Evolutionary conservation across 2,329 filamentous ascomycete species (phyloP), one percentile per base, ranked within the genome.

Genomic region (Verticillium nonalfalfae): DNA sequence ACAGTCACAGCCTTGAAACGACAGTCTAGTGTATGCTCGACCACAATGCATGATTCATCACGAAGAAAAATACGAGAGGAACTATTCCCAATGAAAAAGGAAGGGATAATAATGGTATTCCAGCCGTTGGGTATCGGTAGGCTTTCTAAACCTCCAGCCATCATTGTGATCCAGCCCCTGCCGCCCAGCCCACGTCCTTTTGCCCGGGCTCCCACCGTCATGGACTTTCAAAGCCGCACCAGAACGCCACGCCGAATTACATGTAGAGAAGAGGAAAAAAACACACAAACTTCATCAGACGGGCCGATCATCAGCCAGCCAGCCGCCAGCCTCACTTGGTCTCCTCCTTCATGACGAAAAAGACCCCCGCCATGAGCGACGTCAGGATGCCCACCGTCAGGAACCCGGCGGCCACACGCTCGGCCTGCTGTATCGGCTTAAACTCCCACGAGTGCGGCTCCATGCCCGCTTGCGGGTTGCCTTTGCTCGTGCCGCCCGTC

Each of bases 401-500:
- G 63, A 87, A 81, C 13, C 81, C 83, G 0, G 84, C 85, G 0
- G 81, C 85, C 1, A 82, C 82, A 66, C 74, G 76, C 62, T 86
- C 84, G n/a, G 72, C 76, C 2, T 70, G 75, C 1, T 79, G 81
- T 61, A 86, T 81, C 11, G 76, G 71, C 45, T 69, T 62, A 36
- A 76, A 64, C 55, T 66, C 63, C 64, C 71, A 65, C 18, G 70
- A 63, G 58, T 73, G 67, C 39, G 69, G 64, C 60, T 61, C 58
- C 61, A 67, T 68, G 61, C 82, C 82, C 13, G 80, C 84, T 11
- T 74, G 73, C 5, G 77, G 72, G 61, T 87, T 66, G 10, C 84
- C 84, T 59, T 75, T 69, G 2, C 82, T 85, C 1, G 83, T 89
- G 59, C 88, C 88, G 38, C 87, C 88, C 1, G 79, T 83, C 3